Evolutionary conservation across 2,329 filamentous ascomycete species (phyloP), one percentile per base, ranked within the genome.

Genomic region (Aspergillus puulaauensis): DNA sequence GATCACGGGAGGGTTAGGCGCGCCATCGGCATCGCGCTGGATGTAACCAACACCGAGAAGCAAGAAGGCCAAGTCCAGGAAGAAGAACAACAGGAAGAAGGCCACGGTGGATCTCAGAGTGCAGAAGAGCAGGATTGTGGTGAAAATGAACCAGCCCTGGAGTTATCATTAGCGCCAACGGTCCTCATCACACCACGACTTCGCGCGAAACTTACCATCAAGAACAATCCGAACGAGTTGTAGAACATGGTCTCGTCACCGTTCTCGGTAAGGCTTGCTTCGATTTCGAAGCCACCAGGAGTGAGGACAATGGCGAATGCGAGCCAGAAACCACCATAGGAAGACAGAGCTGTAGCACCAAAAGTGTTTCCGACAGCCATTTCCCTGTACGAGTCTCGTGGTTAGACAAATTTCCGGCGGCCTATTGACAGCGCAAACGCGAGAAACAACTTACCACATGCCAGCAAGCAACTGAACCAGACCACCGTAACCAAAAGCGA

Each of bases 291-390:
- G 12, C 82, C 82, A 61, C 82, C 82, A 1, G 83, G 90, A 2
- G 88, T 90, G 61, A 90, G 75, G 54, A 93, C 81, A 66, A 93
- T 87, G 61, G 80, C 90, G 67, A 90, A 89, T 12, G 81, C 80
- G 68, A 93, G 84, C 90, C 90, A 93, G 82, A 93, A 93, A 62
- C 90, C 90, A 66, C 90, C 90, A 70, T 90, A 93, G 0, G 90
- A 93, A 9, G 89, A 90, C 57, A 93, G 78, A 19, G 90, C 89
- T 23, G 90, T 93, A 52, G 89, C 90, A 81, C 90, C 90, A 64
- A 93, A 93, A 11, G 90, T 93, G 81, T 93, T 93, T 57, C 90
- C 90, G n/a, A 90, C 82, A 37, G 90, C 89, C 85, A 93, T 90
- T 79, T 93, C 90, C 89, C 89, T 91, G 61, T 14, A 19, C 17